A percentile compares a stretch with the other conserved stretches of the same genome.
phyloP scores from a whole-genome alignment of 208 protist species.

The Polymyxa betae region DNA sequence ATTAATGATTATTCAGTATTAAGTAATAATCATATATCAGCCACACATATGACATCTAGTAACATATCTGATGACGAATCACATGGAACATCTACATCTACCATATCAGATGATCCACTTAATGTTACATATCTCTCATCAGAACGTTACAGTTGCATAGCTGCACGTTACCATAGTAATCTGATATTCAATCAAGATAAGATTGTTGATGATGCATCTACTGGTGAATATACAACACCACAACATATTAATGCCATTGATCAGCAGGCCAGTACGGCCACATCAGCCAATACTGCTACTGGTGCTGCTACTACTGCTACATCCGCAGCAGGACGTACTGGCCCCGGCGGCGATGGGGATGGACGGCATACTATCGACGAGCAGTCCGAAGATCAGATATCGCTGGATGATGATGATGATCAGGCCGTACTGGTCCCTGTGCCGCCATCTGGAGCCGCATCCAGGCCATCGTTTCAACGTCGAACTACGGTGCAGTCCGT shows the following conservation, averaged over 20 bases:
- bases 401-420: not conserved
- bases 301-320: too few species aligned
- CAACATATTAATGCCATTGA: not conserved
- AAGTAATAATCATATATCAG: too few species aligned
- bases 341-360: too few species aligned
- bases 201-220: not conserved
- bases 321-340: not conserved
- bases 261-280: not conserved
- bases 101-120: not conserved
- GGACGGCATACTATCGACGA: too few species aligned
- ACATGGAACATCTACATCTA: not conserved
- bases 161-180: not conserved
- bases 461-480: not conserved
- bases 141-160: conserved; percentile 1
- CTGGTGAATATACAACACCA: not conserved
- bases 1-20: not conserved
- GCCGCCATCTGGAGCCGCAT: not conserved
- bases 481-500: too few species aligned
- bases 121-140: conserved; percentile 25
- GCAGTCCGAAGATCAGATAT: not conserved
- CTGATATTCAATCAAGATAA: conserved; percentile 32
- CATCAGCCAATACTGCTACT: not conserved
- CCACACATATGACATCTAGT: not conserved
- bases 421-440: not conserved
- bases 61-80: not conserved